These are phyloP conservation scores for Mucor plumbeus DNA, from an alignment of 371 early-diverging fungal species.

Conservation along the genomic window DNA sequence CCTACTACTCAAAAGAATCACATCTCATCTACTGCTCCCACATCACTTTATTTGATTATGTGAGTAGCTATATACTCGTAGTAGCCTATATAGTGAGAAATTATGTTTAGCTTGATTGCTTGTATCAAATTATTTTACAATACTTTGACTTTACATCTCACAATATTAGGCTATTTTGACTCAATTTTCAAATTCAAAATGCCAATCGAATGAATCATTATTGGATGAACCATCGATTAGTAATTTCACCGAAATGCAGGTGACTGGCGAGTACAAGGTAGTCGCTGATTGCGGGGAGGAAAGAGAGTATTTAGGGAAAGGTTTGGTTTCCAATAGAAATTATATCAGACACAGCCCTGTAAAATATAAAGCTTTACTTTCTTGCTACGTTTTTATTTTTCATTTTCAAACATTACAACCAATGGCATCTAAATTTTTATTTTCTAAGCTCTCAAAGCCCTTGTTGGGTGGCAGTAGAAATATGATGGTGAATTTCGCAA, in stretches of 20 bases:
- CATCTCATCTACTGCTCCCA: too few species aligned
- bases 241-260: neutral
- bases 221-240: neutral
- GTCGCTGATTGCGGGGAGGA: neutral
- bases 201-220: neutral
- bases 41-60: too few species aligned
- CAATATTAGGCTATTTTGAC: neutral
- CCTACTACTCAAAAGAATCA: too few species aligned
- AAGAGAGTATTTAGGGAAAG: too few species aligned
- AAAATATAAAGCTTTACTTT: neutral
- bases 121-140: too few species aligned
- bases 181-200: neutral
- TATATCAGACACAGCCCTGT: constrained; percentile 14
- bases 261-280: neutral
- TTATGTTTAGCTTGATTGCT: too few species aligned
- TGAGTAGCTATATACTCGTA: too few species aligned
- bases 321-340: too few species aligned
- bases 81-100: too few species aligned
- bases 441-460: constrained; percentile 24
- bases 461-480: constrained; percentile 10
- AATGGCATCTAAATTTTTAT: constrained; percentile 25
- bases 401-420: neutral
- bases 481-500: constrained; percentile 11
- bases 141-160: too few species aligned
- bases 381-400: neutral